phyloP scores from a whole-genome alignment of 1,139 yeast species.

The Kodamaea fungicola region DNA sequence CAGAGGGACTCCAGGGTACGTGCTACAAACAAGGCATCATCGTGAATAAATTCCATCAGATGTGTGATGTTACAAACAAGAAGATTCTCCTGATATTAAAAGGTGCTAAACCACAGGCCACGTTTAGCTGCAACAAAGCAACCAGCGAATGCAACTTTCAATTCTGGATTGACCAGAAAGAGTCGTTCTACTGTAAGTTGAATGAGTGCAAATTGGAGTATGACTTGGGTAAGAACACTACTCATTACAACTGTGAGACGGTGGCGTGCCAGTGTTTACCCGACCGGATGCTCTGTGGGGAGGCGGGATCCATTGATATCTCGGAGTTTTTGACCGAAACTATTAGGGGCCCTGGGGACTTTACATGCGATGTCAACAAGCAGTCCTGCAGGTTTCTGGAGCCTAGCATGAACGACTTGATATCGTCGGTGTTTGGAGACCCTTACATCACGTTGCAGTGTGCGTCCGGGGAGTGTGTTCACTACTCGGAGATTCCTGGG shows the following conservation, averaged over 20 bases:
- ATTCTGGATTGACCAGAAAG: constrained; percentile 90
- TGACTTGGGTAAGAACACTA: constrained; percentile 59
- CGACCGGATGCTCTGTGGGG: constrained; percentile 90
- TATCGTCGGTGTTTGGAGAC: constrained; percentile 88
- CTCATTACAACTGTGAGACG: constrained; percentile 74
- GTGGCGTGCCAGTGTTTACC: constrained; percentile 87
- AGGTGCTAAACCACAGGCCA: constrained; percentile 86
- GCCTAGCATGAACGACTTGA: constrained; percentile 93
- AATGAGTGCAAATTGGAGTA: constrained; percentile 65
- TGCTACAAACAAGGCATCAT: constrained; percentile 87
- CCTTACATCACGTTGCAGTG: constrained; percentile 79
- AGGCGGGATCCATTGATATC: constrained; percentile 88
- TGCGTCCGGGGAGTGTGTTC: constrained; percentile 85
- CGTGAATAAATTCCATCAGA: constrained; percentile 78
- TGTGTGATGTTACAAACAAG: constrained; percentile 90
- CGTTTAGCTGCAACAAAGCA: constrained; percentile 79
- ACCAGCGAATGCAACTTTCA: constrained; percentile 77
- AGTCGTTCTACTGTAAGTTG: constrained; percentile 87
- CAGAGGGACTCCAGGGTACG: constrained; percentile 81
- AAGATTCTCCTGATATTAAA: constrained; percentile 77
- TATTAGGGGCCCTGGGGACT: constrained; percentile 90
- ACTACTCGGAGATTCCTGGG: constrained; percentile 90
- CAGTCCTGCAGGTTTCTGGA: constrained; percentile 78
- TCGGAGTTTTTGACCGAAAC: constrained; percentile 90
- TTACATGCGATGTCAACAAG: constrained; percentile 65